Evolutionary conservation across 441 rosid genomes (phyloP).

Genomic region (Heliophila coronopifolia): DNA sequence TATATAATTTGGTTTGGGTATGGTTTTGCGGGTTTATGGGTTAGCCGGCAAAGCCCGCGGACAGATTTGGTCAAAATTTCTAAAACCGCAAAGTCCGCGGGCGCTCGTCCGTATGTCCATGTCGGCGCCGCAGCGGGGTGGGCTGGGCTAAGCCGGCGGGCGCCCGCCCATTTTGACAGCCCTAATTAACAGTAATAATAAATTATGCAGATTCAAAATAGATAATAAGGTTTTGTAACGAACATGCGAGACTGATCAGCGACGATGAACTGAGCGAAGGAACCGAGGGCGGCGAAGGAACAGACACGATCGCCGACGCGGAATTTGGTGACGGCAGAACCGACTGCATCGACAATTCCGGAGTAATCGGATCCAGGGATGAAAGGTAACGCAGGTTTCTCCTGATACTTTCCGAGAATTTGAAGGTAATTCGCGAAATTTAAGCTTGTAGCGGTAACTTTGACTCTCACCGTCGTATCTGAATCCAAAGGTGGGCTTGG

Average conservation of each 20-base stretch:
- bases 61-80: no score
- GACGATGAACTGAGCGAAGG: constrained; percentile 76
- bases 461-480: constrained; percentile 58
- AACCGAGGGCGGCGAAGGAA: constrained; percentile 50
- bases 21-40: no score
- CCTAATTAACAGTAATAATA: background rate
- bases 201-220: background rate
- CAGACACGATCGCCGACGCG: constrained; percentile 75
- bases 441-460: constrained; percentile 81
- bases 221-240: constrained; percentile 2
- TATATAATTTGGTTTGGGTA: no score
- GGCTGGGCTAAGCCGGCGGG: no score
- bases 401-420: constrained; percentile 82
- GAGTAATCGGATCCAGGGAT: constrained; percentile 90
- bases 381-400: constrained; percentile 74
- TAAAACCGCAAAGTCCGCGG: no score
- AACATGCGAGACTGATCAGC: constrained; percentile 64
- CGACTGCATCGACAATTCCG: constrained; percentile 63
- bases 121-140: no score
- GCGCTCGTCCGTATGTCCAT: no score
- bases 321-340: constrained; percentile 51
- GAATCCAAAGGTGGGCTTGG: constrained; percentile 54
- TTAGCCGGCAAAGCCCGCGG: no score
- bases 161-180: no score
- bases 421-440: constrained; percentile 82